Conservation (phyloP, 768 basidiomycete species). For the Porpolomopsis calyptriformis region DNA sequence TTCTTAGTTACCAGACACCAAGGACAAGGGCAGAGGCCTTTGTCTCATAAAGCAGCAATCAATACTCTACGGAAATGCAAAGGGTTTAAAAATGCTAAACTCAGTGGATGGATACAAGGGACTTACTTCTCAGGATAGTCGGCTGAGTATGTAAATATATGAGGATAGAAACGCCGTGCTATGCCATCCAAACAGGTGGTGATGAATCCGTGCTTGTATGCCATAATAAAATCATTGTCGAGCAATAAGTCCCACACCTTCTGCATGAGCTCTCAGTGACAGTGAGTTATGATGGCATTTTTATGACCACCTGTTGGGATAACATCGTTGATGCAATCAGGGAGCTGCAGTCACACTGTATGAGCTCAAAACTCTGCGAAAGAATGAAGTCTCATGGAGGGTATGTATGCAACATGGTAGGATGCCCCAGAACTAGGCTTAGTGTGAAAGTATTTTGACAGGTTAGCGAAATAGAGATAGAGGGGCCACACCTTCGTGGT, state of each 20-base stretch:
- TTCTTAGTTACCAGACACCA: conserved; percentile 15
- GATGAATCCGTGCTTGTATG: conserved; percentile 6
- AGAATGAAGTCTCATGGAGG: conserved; percentile 19
- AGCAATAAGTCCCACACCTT: conserved; percentile 3
- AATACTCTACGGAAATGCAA: conserved; percentile 15
- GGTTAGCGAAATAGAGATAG: conserved; percentile 30
- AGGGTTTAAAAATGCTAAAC: neutral
- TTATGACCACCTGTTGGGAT: neutral
- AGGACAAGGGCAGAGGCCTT: conserved; percentile 17
- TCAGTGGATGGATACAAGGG: neutral
- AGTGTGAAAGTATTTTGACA: conserved; percentile 29
- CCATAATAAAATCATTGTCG: conserved; percentile 1
- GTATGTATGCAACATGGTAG: conserved; percentile 31
- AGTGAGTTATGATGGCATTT: conserved; percentile 2
- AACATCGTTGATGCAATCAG: conserved; percentile 7
- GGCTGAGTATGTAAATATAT: conserved; percentile 17
- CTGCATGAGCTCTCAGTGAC: conserved; percentile 8
- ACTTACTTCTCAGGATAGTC: conserved; percentile 19
- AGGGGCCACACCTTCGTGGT: conserved; percentile 32
- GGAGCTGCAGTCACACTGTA: neutral
- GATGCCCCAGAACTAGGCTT: conserved; percentile 18
- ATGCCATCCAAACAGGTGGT: conserved; percentile 6
- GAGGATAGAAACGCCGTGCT: conserved; percentile 14
- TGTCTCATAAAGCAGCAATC: conserved; percentile 17
- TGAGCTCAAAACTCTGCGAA: neutral